Percentiles rank a stretch among this genome's conserved stretches.
phyloP scores from a whole-genome alignment of 2,329 filamentous ascomycete genomes.

The Incumbomyces lentus region DNA sequence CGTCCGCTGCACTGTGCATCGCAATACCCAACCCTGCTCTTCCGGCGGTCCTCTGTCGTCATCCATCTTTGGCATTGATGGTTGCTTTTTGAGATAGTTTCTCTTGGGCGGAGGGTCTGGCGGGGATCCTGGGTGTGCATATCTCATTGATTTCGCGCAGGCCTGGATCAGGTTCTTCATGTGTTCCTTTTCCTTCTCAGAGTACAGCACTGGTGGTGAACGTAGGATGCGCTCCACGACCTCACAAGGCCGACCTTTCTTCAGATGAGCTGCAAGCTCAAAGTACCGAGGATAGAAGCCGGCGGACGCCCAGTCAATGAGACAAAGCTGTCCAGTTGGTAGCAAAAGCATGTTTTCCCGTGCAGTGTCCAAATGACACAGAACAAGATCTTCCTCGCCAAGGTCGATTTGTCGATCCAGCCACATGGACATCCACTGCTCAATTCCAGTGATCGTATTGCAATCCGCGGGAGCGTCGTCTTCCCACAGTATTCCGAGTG shows the following conservation, averaged over 20 bases:
- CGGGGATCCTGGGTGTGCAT: too few relatives aligned
- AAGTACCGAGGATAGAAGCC: conserved; percentile 21
- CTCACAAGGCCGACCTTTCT: neutral
- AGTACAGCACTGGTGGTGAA: too few relatives aligned
- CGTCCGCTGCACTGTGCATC: too few relatives aligned
- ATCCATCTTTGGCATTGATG: too few relatives aligned
- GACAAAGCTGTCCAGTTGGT: conserved; percentile 16
- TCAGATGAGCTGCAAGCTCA: conserved; percentile 14
- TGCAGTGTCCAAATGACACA: conserved; percentile 13
- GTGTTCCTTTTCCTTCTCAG: too few relatives aligned
- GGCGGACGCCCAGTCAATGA: conserved; percentile 21
- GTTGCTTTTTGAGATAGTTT: too few relatives aligned
- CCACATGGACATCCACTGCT: neutral
- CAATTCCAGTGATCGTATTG: neutral
- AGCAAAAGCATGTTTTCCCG: conserved; percentile 13
- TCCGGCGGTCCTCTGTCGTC: too few relatives aligned
- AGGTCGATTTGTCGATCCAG: neutral
- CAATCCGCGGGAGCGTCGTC: neutral
- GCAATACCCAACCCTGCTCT: too few relatives aligned
- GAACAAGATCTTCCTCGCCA: neutral
- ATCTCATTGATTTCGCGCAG: too few relatives aligned
- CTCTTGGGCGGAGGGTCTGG: too few relatives aligned
- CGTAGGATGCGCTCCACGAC: too few relatives aligned
- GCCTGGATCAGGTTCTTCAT: too few relatives aligned
- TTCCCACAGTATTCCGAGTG: neutral